phyloP scores from a whole-genome alignment of 345 rosid species.

The Citrus hindsii region DNA sequence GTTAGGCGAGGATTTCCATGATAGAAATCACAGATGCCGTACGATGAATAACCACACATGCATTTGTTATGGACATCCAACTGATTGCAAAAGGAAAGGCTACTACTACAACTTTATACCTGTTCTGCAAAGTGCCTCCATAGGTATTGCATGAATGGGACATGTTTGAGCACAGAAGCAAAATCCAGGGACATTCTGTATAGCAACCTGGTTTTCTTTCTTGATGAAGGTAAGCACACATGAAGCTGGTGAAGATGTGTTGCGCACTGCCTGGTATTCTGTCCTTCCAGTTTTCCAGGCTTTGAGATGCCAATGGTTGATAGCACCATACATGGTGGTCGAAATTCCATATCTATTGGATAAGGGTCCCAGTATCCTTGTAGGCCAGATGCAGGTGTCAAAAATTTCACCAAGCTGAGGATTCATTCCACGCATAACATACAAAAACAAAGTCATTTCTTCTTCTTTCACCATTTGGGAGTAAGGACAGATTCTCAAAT shows the following conservation, averaged over 20 bases:
- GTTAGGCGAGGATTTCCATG: neutral
- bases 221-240: slow-evolving; percentile 88
- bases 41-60: neutral
- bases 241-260: slow-evolving; percentile 99
- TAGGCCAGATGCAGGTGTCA: slow-evolving; percentile 85
- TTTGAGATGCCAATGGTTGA: slow-evolving; percentile 96
- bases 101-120: slow-evolving; percentile 33
- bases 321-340: slow-evolving; percentile 92
- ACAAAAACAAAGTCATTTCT: neutral
- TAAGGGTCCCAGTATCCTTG: slow-evolving; percentile 99
- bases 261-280: slow-evolving; percentile 60
- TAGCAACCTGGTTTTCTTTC: slow-evolving; percentile 70
- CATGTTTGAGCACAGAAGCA: slow-evolving; percentile 73
- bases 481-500: neutral
- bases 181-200: slow-evolving; percentile 97
- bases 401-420: slow-evolving; percentile 81
- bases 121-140: slow-evolving; percentile 96
- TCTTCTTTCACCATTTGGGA: neutral
- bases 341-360: slow-evolving; percentile 97
- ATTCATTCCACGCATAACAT: slow-evolving; percentile 3
- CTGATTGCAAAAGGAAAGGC: neutral
- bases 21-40: neutral
- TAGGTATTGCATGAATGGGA: slow-evolving; percentile 80
- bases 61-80: neutral
- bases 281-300: slow-evolving; percentile 90